Base-by-base conservation (phyloP, 306 rosid genomes). In the Styphnolobium japonicum region DNA sequence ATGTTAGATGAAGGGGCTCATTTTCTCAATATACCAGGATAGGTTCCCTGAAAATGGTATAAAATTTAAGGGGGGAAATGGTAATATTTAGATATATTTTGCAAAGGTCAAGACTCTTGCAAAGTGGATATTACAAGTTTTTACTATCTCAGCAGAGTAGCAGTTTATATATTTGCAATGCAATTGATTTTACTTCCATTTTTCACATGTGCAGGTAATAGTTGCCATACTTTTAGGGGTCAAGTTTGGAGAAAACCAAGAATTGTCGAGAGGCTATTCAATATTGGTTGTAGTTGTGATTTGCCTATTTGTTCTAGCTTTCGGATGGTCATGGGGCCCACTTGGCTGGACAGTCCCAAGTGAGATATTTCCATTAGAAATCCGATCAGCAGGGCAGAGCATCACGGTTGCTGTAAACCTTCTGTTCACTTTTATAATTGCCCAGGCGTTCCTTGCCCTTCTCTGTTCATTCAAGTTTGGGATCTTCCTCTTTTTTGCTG, bases 281-380 rank as follows among this genome's bases (percentile, higher is more conserved):
- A 72, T 86, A 23, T 16, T 91, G 79, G 97, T 94, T 19, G 97
- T 94, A 72, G 72, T 55, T 6, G 76, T 92, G 81, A 73, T 94
- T 4, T 94, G 98, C 86, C 87, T 94, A 15, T 94, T 94, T 60
- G 98, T 94, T 70, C 0, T 94, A 68, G 97, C 97, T 10, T 85
- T 85, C 31, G 89, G 86, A 29, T 85, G 86, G 86, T 85, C 89
- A 27, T 85, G 89, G 89, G 89, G 89, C 0, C 89, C 89, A 6
- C 82, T 85, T 45, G 86, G 89, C 0, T 85, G 89, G 89, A 78
- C 86, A 15, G 56, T 85, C 0, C 89, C 89, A 2, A 85, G 89
- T 65, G 89, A 85, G 82, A 85, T 85, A 74, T 85, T 82, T 58
- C 89, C 89, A 5, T 55, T 85, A 12, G 89, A 85, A 64, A 82